These are phyloP conservation scores for Opeltia flavorubescens DNA, from an alignment of 495 filamentous ascomycete species.

Conservation along the genomic window DNA sequence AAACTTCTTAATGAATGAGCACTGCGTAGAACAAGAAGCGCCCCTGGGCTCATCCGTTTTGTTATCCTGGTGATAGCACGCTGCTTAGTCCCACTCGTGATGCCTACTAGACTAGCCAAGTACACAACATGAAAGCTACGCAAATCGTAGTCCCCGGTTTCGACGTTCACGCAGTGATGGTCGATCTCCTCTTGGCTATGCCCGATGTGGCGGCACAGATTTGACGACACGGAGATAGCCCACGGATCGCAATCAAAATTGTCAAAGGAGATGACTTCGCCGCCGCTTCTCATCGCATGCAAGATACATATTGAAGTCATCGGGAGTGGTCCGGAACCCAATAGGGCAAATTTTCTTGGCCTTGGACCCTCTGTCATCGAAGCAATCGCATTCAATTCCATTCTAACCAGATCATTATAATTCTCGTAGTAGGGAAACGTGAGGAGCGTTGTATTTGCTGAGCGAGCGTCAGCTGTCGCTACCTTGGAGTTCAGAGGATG, in stretches of 20 bases:
- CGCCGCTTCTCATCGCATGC: slow-evolving; percentile 3
- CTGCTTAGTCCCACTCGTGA: slow-evolving; percentile 21
- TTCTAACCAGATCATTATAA: slow-evolving; percentile 26
- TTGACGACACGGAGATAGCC: slow-evolving; percentile 19
- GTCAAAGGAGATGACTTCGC: slow-evolving; percentile 4
- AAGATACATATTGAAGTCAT: slow-evolving; percentile 24
- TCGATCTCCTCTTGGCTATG: slow-evolving; percentile 12
- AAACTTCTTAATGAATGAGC: slow-evolving; percentile 26
- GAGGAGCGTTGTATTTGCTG: slow-evolving; percentile 12
- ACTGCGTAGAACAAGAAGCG: slow-evolving; percentile 27
- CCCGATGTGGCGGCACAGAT: slow-evolving; percentile 18
- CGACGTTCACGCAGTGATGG: slow-evolving; percentile 21
- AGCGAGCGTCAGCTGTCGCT: neutral
- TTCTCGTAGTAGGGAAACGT: slow-evolving; percentile 31
- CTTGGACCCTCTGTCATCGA: slow-evolving; percentile 9
- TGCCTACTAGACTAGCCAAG: slow-evolving; percentile 32
- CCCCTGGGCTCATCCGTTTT: slow-evolving; percentile 21
- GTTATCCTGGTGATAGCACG: slow-evolving; percentile 20
- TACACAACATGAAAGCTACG: slow-evolving; percentile 27
- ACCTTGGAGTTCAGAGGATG: neutral
- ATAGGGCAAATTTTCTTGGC: slow-evolving; percentile 17
- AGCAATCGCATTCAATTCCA: slow-evolving; percentile 25
- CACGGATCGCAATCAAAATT: slow-evolving; percentile 21
- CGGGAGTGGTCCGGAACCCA: slow-evolving; percentile 32
- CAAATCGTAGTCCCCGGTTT: slow-evolving; percentile 12